Evolutionary conservation across 1,284 basidiomycete species (phyloP).

Genomic region (Ceraceosorus bombacis): DNA sequence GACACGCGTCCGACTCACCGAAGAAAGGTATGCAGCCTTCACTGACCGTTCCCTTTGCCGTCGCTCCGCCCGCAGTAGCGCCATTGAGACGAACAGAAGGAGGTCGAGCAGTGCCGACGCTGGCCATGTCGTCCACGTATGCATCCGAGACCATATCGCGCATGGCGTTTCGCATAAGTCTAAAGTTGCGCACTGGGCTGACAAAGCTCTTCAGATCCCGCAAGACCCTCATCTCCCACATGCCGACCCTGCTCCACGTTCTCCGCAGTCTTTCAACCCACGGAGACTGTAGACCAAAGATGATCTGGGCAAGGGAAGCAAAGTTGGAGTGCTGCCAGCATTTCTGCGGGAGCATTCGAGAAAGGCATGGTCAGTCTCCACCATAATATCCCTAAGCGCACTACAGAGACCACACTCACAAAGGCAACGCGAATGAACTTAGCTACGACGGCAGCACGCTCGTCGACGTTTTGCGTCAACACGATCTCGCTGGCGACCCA

Average conservation of each 20-base stretch:
- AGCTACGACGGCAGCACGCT: slow-evolving; percentile 62
- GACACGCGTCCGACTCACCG: slow-evolving; percentile 7
- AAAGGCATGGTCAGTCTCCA: too few relatives aligned
- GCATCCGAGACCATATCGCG: slow-evolving; percentile 24
- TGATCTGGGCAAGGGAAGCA: slow-evolving; percentile 70
- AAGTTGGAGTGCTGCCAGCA: slow-evolving; percentile 73
- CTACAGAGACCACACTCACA: background rate
- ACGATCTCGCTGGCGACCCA: slow-evolving; percentile 72
- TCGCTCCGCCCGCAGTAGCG: background rate
- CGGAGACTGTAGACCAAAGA: slow-evolving; percentile 67
- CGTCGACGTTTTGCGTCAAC: slow-evolving; percentile 50
- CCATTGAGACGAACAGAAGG: background rate
- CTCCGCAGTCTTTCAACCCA: slow-evolving; percentile 66
- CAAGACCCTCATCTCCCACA: slow-evolving; percentile 69
- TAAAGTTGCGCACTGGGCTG: slow-evolving; percentile 64
- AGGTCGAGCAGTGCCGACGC: background rate
- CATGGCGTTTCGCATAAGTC: slow-evolving; percentile 51
- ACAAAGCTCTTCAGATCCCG: slow-evolving; percentile 67
- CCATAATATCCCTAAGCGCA: too few relatives aligned
- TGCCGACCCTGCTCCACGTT: slow-evolving; percentile 62
- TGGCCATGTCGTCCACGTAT: slow-evolving; percentile 12
- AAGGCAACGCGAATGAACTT: slow-evolving; percentile 68
- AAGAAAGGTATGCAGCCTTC: slow-evolving; percentile 12
- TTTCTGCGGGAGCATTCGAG: slow-evolving; percentile 62
- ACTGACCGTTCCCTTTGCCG: background rate